Evolutionary conservation across 2,329 filamentous ascomycete species (phyloP).

Genomic region (Colletotrichum trifolii): DNA sequence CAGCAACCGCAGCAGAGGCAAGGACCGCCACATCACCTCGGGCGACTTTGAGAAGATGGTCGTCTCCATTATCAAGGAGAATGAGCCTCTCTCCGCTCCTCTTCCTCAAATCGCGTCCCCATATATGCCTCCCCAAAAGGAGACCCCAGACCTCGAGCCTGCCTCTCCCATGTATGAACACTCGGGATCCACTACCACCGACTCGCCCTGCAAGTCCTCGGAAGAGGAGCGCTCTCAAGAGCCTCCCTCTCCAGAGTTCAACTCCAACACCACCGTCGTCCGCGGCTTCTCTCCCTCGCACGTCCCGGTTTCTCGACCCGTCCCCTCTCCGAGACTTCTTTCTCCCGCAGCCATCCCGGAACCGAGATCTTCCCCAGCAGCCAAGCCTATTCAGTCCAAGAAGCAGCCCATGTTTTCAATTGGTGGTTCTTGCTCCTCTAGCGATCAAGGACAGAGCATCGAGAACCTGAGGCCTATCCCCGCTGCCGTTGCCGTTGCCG

Average conservation of each 20-base stretch:
- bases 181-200: slow-evolving; percentile 57
- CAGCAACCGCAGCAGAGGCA: slow-evolving; percentile 76
- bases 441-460: slow-evolving; percentile 61
- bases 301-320: slow-evolving; percentile 60
- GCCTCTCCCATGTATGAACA: slow-evolving; percentile 49
- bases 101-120: slow-evolving; percentile 57
- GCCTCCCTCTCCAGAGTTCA: slow-evolving; percentile 57
- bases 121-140: slow-evolving; percentile 56
- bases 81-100: slow-evolving; percentile 71
- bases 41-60: slow-evolving; percentile 95
- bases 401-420: slow-evolving; percentile 75
- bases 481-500: slow-evolving; percentile 43
- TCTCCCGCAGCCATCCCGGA: slow-evolving; percentile 72
- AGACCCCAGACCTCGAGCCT: slow-evolving; percentile 47
- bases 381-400: slow-evolving; percentile 76
- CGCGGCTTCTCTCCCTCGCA: slow-evolving; percentile 87
- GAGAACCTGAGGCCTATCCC: slow-evolving; percentile 53
- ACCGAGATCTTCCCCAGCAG: slow-evolving; percentile 63
- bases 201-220: slow-evolving; percentile 69
- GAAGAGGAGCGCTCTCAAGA: slow-evolving; percentile 61
- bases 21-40: slow-evolving; percentile 91
- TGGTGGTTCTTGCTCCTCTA: slow-evolving; percentile 84
- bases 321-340: slow-evolving; percentile 60
- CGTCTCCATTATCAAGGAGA: slow-evolving; percentile 90
- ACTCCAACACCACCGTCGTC: slow-evolving; percentile 73